A percentile compares a stretch with the other conserved stretches of the same genome.
These are phyloP conservation scores for Phanerochaete carnosa DNA, from an alignment of 768 basidiomycete genomes.

Conservation along the genomic window DNA sequence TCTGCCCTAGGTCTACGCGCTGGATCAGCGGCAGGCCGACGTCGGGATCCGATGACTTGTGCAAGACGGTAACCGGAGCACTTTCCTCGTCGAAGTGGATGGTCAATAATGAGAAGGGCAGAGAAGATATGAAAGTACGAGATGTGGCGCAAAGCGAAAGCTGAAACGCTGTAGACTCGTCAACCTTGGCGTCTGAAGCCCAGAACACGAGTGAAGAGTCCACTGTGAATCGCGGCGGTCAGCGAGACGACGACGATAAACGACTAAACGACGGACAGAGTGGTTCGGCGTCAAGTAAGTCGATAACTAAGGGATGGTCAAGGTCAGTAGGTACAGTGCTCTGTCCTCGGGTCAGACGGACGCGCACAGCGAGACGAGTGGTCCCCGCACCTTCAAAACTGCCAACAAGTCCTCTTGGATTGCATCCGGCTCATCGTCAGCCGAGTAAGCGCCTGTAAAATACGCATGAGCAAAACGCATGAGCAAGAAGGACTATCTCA, in stretches of 20 bases:
- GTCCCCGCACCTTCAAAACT: slow-evolving; percentile 57
- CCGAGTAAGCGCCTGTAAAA: slow-evolving; percentile 29
- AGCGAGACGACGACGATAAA: neutral
- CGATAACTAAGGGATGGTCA: slow-evolving; percentile 56
- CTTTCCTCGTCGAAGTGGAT: slow-evolving; percentile 55
- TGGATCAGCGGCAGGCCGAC: slow-evolving; percentile 26
- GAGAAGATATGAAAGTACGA: slow-evolving; percentile 43
- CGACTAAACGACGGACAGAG: slow-evolving; percentile 46
- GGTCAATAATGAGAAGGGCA: slow-evolving; percentile 60
- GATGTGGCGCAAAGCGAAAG: slow-evolving; percentile 55
- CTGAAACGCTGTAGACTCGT: slow-evolving; percentile 70
- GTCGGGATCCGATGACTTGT: slow-evolving; percentile 24
- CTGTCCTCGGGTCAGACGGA: slow-evolving; percentile 33
- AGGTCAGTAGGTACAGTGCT: slow-evolving; percentile 63
- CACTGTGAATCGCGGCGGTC: slow-evolving; percentile 40
- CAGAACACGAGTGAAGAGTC: slow-evolving; percentile 69
- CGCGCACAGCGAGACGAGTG: neutral
- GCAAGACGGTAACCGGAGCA: slow-evolving; percentile 50
- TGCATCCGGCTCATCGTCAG: slow-evolving; percentile 44
- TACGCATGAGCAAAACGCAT: neutral
- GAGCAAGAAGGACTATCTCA: slow-evolving; percentile 27
- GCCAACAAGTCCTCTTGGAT: slow-evolving; percentile 72
- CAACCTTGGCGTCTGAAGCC: slow-evolving; percentile 56
- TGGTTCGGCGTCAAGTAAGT: slow-evolving; percentile 59
- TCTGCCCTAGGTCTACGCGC: slow-evolving; percentile 45